These are phyloP conservation scores for Rutstroemia sp. DNA, from an alignment of 2,329 filamentous ascomycete species.

Conservation along the genomic window DNA sequence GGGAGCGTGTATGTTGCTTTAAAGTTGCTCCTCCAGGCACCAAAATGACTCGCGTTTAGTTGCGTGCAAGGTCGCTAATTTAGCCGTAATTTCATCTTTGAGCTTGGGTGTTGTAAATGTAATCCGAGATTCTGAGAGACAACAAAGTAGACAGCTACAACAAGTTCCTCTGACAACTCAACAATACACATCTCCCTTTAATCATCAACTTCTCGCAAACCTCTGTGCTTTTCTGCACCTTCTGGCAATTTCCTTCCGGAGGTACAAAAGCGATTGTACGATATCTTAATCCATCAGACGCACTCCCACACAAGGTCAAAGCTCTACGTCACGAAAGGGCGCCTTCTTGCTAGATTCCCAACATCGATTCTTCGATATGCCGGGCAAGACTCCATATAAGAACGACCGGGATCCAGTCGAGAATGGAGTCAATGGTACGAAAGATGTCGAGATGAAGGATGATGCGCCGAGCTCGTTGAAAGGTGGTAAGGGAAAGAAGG, in stretches of 20 bases:
- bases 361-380: conserved; percentile 41
- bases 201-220: not conserved
- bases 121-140: conserved; percentile 3
- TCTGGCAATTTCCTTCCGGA: not conserved
- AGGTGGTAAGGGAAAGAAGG: conserved; percentile 56
- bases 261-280: not conserved
- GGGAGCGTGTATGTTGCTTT: no score
- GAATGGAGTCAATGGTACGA: conserved; percentile 57
- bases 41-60: conserved; percentile 9
- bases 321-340: conserved; percentile 24
- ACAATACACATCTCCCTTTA: not conserved
- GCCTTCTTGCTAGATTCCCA: conserved; percentile 17
- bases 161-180: conserved; percentile 3
- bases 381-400: conserved; percentile 58
- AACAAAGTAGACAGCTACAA: conserved; percentile 2
- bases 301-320: conserved; percentile 15
- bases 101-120: conserved; percentile 8
- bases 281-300: conserved; percentile 13
- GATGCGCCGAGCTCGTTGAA: conserved; percentile 51
- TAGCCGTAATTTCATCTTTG: conserved; percentile 2
- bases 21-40: conserved; percentile 2
- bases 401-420: conserved; percentile 64
- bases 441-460: conserved; percentile 67
- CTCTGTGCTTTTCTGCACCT: not conserved
- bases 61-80: not conserved